A percentile compares a stretch with the other conserved stretches of the same genome.
Conservation (phyloP, 805 yeast species). For the Metschnikowia similis region DNA sequence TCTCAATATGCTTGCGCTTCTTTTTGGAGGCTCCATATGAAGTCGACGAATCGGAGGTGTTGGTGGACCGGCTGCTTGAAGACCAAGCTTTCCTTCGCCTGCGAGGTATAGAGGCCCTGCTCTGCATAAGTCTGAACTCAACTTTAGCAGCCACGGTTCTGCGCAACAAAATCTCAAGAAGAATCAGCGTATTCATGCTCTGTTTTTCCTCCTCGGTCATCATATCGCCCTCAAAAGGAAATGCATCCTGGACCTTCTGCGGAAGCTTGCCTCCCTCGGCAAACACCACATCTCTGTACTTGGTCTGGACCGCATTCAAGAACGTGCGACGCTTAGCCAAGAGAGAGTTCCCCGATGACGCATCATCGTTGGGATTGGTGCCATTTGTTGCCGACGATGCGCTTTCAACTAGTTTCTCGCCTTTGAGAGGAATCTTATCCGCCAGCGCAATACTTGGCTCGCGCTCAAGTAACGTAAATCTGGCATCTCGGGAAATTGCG, state of each 20-base stretch:
- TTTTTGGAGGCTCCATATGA: neutral
- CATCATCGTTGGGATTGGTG: neutral
- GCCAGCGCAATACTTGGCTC: neutral
- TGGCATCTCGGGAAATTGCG: constrained; percentile 9
- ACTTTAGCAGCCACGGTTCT: constrained; percentile 41
- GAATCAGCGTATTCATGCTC: constrained; percentile 26
- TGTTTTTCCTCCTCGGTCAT: constrained; percentile 24
- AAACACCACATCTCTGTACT: constrained; percentile 27
- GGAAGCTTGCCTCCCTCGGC: constrained; percentile 18
- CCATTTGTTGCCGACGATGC: neutral
- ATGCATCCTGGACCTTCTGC: constrained; percentile 26
- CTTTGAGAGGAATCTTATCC: constrained; percentile 1
- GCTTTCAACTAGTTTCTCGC: neutral
- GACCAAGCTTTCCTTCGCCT: neutral
- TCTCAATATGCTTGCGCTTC: neutral
- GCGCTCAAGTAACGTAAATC: constrained; percentile 4
- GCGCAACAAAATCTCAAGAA: constrained; percentile 37
- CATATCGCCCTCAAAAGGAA: constrained; percentile 27
- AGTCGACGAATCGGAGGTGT: neutral
- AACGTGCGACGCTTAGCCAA: constrained; percentile 16
- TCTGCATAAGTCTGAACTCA: constrained; percentile 26
- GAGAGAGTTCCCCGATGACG: constrained; percentile 3
- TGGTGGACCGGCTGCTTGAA: neutral
- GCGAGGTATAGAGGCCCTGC: neutral
- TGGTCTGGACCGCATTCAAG: constrained; percentile 18